Evolutionary conservation across 164 flowering plant genomes (phyloP).

Genomic region (Nelumbo lutea): DNA sequence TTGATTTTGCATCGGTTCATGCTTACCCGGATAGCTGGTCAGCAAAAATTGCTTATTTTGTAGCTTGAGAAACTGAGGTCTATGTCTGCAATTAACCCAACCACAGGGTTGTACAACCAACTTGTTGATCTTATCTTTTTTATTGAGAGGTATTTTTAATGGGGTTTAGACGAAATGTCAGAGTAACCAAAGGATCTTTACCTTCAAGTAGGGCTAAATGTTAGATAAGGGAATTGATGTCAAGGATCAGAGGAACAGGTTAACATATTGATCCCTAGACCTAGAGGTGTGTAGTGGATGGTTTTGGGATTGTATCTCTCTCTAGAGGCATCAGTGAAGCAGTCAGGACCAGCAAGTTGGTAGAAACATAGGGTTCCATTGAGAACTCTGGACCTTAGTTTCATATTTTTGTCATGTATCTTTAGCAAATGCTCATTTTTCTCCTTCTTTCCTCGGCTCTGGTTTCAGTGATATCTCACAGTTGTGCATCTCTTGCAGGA

Average conservation of each 20-base stretch:
- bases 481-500: slow-evolving; percentile 32
- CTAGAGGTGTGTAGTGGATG: neutral
- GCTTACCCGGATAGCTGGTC: slow-evolving; percentile 69
- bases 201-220: neutral
- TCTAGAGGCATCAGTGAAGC: neutral
- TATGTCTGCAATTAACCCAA: neutral
- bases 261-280: neutral
- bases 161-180: neutral
- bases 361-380: neutral
- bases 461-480: neutral
- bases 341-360: neutral
- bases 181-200: neutral
- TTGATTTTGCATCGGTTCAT: slow-evolving; percentile 71
- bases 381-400: neutral
- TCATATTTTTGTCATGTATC: neutral
- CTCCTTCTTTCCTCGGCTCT: neutral
- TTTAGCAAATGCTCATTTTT: neutral
- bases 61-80: neutral
- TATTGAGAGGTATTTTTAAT: neutral
- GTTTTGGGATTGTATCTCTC: neutral
- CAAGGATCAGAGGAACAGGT: neutral
- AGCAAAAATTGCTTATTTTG: slow-evolving; percentile 14
- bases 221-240: neutral
- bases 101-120: neutral
- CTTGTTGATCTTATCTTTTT: neutral